These are phyloP conservation scores for Fusarium fracticaudum DNA, from an alignment of 2,329 filamentous ascomycete species.

Conservation along the genomic window DNA sequence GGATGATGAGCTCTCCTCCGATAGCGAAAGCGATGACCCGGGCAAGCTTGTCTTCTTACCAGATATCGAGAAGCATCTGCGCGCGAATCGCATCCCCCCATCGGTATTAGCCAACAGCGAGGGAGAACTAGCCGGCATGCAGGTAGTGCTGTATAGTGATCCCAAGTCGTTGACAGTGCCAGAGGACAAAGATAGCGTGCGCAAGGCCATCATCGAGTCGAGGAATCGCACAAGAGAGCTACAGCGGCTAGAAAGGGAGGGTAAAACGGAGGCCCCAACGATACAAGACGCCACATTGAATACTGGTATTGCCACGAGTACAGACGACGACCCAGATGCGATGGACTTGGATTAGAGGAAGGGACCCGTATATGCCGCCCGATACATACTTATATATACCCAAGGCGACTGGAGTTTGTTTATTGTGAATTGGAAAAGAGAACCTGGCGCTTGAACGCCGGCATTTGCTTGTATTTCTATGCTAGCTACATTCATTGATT, in stretches of 20 bases:
- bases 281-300: constrained; percentile 17
- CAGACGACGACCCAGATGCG: constrained; percentile 63
- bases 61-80: constrained; percentile 84
- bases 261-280: constrained; percentile 9
- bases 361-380: not conserved
- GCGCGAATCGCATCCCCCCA: constrained; percentile 73
- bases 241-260: constrained; percentile 56
- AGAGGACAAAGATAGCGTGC: constrained; percentile 78
- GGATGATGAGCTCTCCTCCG: constrained; percentile 80
- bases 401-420: constrained; percentile 41
- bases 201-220: constrained; percentile 85
- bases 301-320: constrained; percentile 18
- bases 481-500: constrained; percentile 17
- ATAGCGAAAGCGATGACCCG: constrained; percentile 54
- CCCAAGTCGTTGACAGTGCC: constrained; percentile 81
- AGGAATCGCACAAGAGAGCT: constrained; percentile 72
- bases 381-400: constrained; percentile 35
- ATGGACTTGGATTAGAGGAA: constrained; percentile 71
- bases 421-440: not conserved
- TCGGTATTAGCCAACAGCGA: constrained; percentile 69
- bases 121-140: constrained; percentile 66
- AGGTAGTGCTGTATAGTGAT: constrained; percentile 87
- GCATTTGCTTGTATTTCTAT: constrained; percentile 25
- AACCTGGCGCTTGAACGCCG: not conserved
- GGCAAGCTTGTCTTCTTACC: constrained; percentile 80